Evolutionary conservation across 305 asterid genomes (phyloP).

Genomic region (Solanum hybrid): DNA sequence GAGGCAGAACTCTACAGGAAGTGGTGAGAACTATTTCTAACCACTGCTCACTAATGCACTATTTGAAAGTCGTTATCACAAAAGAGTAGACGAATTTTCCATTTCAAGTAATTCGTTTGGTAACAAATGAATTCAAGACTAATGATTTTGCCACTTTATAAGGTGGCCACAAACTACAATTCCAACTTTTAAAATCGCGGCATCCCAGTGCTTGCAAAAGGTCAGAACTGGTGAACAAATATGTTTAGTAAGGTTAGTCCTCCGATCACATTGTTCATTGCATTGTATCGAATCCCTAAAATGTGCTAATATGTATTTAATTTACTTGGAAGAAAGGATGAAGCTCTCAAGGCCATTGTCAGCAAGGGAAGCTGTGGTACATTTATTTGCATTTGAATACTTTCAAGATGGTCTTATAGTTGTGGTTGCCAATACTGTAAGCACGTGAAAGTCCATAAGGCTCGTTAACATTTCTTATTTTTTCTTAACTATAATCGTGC

Average conservation of each 20-base stretch:
- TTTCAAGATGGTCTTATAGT: constrained; percentile 65
- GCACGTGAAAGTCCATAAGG: not conserved
- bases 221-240: constrained; percentile 70
- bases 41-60: not conserved
- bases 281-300: too few species aligned
- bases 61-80: not conserved
- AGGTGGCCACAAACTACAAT: constrained; percentile 26
- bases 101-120: too few species aligned
- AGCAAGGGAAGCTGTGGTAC: constrained; percentile 68
- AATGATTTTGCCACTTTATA: not conserved
- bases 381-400: constrained; percentile 60
- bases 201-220: constrained; percentile 49
- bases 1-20: constrained; percentile 60
- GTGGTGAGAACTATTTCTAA: constrained; percentile 38
- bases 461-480: not conserved
- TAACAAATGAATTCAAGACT: too few species aligned
- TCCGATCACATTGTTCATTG: accelerated
- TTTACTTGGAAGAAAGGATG: constrained; percentile 77
- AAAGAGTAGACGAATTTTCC: too few species aligned
- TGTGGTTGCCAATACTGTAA: constrained; percentile 73
- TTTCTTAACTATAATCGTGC: not conserved
- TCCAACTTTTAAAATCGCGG: constrained; percentile 58
- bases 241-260: constrained; percentile 66
- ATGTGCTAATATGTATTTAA: constrained; percentile 28
- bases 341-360: constrained; percentile 91